Percentiles rank a stretch among this genome's conserved stretches.
Conservation (phyloP, 1,284 basidiomycete species). For the Ceratobasidium sp. region DNA sequence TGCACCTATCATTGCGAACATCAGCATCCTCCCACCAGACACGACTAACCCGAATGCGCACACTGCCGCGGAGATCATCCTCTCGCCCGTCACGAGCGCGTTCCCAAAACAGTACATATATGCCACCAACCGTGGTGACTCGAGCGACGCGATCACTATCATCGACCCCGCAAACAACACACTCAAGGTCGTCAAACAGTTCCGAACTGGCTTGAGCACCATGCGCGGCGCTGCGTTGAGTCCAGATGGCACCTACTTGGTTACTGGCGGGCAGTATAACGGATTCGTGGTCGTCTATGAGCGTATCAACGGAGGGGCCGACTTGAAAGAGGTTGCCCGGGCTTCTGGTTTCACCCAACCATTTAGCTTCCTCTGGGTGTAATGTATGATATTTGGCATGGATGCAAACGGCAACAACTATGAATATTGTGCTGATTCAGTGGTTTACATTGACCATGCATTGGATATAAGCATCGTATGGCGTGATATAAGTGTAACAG, state of each 20-base stretch:
- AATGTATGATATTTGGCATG: background rate
- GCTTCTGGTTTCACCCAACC: slow-evolving; percentile 51
- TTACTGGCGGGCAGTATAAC: slow-evolving; percentile 61
- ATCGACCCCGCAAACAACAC: background rate
- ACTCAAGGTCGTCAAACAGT: slow-evolving; percentile 57
- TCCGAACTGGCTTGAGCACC: slow-evolving; percentile 68
- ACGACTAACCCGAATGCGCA: slow-evolving; percentile 25
- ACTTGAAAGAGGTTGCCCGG: slow-evolving; percentile 59
- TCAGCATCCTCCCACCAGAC: slow-evolving; percentile 36
- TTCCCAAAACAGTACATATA: slow-evolving; percentile 38
- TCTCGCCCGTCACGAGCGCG: slow-evolving; percentile 26
- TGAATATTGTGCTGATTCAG: no score
- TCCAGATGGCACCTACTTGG: slow-evolving; percentile 61
- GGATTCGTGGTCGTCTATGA: slow-evolving; percentile 64
- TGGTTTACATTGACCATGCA: no score
- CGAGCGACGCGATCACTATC: slow-evolving; percentile 36
- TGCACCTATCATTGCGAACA: slow-evolving; percentile 6
- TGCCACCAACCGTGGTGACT: slow-evolving; percentile 38
- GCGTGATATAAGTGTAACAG: no score
- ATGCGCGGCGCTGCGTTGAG: slow-evolving; percentile 69
- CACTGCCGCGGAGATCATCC: slow-evolving; percentile 33
- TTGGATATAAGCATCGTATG: no score
- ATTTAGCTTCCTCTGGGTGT: slow-evolving; percentile 21
- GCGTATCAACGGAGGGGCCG: slow-evolving; percentile 60
- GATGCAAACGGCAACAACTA: no score